Evolutionary conservation across 2,329 filamentous ascomycete species (phyloP).

Genomic region (Cercospora beticola): DNA sequence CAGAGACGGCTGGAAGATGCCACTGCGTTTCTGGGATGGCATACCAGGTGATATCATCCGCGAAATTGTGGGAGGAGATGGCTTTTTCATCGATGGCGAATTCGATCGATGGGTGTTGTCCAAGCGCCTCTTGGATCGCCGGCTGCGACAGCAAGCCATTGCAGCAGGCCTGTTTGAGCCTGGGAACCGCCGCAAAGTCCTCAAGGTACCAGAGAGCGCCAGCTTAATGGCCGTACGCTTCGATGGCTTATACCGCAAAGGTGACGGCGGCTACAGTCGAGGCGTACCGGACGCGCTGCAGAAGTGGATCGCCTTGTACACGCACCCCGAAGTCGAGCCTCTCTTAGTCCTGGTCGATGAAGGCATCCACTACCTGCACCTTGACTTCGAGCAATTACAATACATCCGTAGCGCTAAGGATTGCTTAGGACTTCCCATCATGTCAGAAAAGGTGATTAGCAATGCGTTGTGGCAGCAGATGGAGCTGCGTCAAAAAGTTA

Average conservation of each 20-base stretch:
- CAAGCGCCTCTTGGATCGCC: slow-evolving; percentile 54
- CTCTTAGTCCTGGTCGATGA: slow-evolving; percentile 57
- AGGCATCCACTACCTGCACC: slow-evolving; percentile 60
- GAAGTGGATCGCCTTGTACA: slow-evolving; percentile 54
- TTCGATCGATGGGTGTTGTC: slow-evolving; percentile 59
- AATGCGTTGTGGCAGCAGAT: slow-evolving; percentile 60
- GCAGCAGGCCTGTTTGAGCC: slow-evolving; percentile 50
- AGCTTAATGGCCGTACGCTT: slow-evolving; percentile 54
- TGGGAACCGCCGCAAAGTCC: slow-evolving; percentile 43
- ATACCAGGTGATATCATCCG: slow-evolving; percentile 58
- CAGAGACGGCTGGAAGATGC: slow-evolving; percentile 58
- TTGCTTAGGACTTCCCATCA: slow-evolving; percentile 54
- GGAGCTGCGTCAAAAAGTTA: slow-evolving; percentile 55
- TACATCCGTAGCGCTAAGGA: slow-evolving; percentile 54
- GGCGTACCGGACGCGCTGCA: slow-evolving; percentile 48
- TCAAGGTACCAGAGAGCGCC: slow-evolving; percentile 50
- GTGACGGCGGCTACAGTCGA: slow-evolving; percentile 40
- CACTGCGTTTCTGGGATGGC: slow-evolving; percentile 55
- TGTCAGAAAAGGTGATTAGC: slow-evolving; percentile 56
- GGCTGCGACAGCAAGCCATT: slow-evolving; percentile 49
- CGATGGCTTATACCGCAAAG: slow-evolving; percentile 53
- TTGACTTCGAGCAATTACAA: slow-evolving; percentile 59
- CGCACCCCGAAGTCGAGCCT: slow-evolving; percentile 55
- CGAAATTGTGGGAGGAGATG: slow-evolving; percentile 60
- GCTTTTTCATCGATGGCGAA: slow-evolving; percentile 59